Evolutionary conservation across 2,329 filamentous ascomycete genomes (phyloP), one percentile per base, ranked within the genome.

Genomic region (Cryoendolithus antarcticus): DNA sequence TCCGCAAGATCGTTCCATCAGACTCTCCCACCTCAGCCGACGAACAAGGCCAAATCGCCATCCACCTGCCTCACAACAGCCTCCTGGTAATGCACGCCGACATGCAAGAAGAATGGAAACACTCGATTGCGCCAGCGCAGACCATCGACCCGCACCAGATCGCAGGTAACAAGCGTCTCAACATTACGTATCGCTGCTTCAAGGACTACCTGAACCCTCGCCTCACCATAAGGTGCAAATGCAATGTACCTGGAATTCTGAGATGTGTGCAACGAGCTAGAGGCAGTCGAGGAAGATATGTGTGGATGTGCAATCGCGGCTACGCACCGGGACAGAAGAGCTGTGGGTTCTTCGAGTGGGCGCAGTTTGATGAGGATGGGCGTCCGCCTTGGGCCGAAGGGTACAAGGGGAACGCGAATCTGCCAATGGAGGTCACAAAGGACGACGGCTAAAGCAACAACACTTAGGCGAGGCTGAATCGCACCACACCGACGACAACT

Each of bases 41-140:
- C 47, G 70, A 72, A 0, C 76, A 83, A 53, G 89, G 88, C 3
- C 88, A 94, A 56, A 89, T 96, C 42, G 78, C 86, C 1, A 91
- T 96, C 32, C 86, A 95, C 51, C 75, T 96, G 0, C 89, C 89
- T 0, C 91, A 96, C 60, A 96, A 96, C 59, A 93, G 85, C 1
- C 71, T 96, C 0, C 70, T 98, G 0, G 70, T 96, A 7, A 96
- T 98, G 91, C 88, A 96, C 54, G 88, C 89, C 1, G 86, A 93
- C 56, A 96, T 94, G 85, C 89, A 96, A 55, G 89, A 96, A 55
- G 80, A 83, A 55, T 96, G 86, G 86, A 96, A 95, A 59, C 91
- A 98, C 59, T 74, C 75, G 48, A 82, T 98, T 32, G 70, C 77
- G 0, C 82, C 86, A 0, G 79, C 82, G 0, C 69, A 71, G 35